These are phyloP conservation scores for Scutellaria baicalensis DNA, from an alignment of 257 asterid species.

Conservation along the genomic window DNA sequence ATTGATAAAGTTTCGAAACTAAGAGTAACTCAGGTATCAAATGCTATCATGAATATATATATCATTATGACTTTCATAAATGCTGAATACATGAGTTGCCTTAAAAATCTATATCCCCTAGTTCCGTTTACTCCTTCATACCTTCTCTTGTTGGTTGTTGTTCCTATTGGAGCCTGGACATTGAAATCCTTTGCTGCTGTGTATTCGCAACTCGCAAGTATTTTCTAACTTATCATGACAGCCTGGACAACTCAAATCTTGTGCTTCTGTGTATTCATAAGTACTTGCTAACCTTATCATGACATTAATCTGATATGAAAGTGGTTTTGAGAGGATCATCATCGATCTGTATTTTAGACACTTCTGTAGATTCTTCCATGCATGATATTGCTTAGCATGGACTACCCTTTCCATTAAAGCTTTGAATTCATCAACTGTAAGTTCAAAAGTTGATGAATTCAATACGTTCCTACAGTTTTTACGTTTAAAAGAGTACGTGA, in stretches of 20 bases:
- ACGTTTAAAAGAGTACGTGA: background rate
- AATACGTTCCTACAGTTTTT: background rate
- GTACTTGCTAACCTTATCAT: background rate
- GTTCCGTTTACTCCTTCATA: background rate
- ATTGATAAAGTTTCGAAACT: slow-evolving; percentile 65
- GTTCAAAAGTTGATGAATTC: background rate
- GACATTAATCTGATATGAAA: background rate
- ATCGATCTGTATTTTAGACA: background rate
- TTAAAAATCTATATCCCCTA: background rate
- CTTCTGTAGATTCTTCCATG: background rate
- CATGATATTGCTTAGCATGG: background rate
- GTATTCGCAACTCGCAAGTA: background rate
- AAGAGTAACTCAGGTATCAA: slow-evolving; percentile 47
- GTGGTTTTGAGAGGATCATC: background rate
- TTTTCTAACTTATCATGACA: background rate
- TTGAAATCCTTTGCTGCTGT: background rate
- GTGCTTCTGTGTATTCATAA: background rate
- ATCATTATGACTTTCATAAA: background rate
- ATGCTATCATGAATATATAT: background rate
- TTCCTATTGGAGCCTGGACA: background rate
- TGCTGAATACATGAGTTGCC: background rate
- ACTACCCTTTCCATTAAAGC: background rate
- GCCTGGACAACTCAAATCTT: background rate
- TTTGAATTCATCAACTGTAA: background rate
- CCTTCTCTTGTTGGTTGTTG: background rate